Percentiles rank a stretch among this genome's conserved stretches.
phyloP scores from a whole-genome alignment of 192 early-diverging fungal genomes.

The Coemansia pectinata region DNA sequence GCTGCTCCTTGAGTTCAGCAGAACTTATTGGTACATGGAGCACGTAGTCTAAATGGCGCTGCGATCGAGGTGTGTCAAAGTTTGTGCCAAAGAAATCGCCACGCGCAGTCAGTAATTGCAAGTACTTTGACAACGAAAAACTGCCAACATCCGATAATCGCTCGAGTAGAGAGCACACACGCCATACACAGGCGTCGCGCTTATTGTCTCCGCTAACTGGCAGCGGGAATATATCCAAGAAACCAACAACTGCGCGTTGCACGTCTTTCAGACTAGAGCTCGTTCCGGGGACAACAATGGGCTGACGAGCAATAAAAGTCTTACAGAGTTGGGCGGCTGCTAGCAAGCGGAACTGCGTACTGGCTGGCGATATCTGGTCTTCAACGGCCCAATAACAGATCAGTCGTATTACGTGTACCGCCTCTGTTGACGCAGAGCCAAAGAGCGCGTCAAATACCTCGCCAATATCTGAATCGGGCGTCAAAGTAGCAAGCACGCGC shows the following conservation, averaged over 20 bases:
- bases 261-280: conserved; percentile 1
- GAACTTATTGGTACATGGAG: conserved; percentile 8
- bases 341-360: conserved; percentile 19
- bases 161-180: conserved; percentile 35
- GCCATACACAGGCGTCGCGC: background rate
- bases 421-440: background rate
- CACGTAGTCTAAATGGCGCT: conserved; percentile 37
- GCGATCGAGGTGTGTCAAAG: conserved; percentile 10
- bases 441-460: conserved; percentile 12
- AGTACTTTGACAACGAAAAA: conserved; percentile 37
- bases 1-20: conserved; percentile 8
- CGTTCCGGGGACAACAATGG: background rate
- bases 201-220: background rate
- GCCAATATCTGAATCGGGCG: conserved; percentile 11
- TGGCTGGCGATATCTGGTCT: conserved; percentile 2
- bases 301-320: background rate
- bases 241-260: conserved; percentile 28
- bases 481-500: conserved; percentile 7
- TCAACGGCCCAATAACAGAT: conserved; percentile 47
- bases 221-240: conserved; percentile 33
- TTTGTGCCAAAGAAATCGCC: conserved; percentile 39
- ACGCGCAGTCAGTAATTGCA: conserved; percentile 44
- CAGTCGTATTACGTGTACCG: conserved; percentile 18
- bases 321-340: conserved; percentile 20
- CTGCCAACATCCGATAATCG: conserved; percentile 29